These are phyloP conservation scores for Ogataea parapolymorpha DNA, from an alignment of 805 yeast genomes.

Conservation along the genomic window DNA sequence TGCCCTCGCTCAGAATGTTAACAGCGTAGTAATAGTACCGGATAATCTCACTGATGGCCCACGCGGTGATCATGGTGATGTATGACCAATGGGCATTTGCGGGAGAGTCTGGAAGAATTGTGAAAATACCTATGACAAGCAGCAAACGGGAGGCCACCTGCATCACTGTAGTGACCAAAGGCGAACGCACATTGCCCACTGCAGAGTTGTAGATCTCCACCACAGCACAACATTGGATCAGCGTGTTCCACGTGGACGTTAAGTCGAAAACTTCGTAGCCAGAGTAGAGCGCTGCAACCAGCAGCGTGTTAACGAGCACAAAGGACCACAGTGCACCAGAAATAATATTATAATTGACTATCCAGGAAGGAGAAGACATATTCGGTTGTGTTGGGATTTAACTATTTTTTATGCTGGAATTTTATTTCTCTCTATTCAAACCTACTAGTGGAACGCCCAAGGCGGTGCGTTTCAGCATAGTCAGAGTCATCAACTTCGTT, in stretches of 20 bases:
- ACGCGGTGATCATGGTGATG: constrained; percentile 67
- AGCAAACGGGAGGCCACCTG: constrained; percentile 86
- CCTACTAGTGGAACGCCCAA: constrained; percentile 14
- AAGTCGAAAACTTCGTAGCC: constrained; percentile 64
- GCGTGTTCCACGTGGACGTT: constrained; percentile 55
- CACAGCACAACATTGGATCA: constrained; percentile 74
- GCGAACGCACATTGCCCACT: constrained; percentile 80
- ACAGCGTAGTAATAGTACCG: constrained; percentile 86
- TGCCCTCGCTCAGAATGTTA: constrained; percentile 46
- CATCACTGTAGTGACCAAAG: constrained; percentile 75
- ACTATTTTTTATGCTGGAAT: not conserved
- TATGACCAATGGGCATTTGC: constrained; percentile 60
- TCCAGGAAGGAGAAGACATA: constrained; percentile 22
- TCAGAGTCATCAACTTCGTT: constrained; percentile 24
- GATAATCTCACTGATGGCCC: constrained; percentile 93
- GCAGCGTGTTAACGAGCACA: constrained; percentile 27
- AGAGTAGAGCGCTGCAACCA: constrained; percentile 37
- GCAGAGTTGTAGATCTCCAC: constrained; percentile 78
- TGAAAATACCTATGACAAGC: constrained; percentile 79
- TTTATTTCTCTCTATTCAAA: constrained; percentile 6
- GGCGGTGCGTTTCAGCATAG: constrained; percentile 14
- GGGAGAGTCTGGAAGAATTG: constrained; percentile 67
- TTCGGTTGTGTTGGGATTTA: too few species aligned
- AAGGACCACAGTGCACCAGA: constrained; percentile 35
- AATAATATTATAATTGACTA: constrained; percentile 31